Evolutionary conservation across 768 basidiomycete genomes (phyloP).

Genomic region (Mrakia blollopis): DNA sequence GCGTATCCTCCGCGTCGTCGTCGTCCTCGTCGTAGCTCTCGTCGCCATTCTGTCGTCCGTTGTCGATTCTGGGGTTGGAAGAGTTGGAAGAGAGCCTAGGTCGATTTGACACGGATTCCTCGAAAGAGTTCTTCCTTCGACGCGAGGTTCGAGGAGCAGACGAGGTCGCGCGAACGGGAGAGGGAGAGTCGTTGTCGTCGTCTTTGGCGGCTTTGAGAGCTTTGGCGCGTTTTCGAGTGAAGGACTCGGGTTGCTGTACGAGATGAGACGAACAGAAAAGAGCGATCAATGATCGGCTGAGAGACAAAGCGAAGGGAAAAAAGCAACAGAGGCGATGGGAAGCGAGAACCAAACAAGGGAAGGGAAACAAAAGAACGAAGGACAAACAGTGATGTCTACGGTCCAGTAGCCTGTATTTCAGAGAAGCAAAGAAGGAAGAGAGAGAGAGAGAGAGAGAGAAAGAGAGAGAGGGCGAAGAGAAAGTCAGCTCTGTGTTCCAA

Average conservation of each 20-base stretch:
- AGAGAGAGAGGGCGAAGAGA: too few relatives aligned
- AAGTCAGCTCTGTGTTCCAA: not conserved
- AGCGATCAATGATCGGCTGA: not conserved
- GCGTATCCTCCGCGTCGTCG: not conserved
- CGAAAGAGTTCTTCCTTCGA: conserved; percentile 1
- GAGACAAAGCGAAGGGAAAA: not conserved
- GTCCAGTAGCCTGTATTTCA: not conserved
- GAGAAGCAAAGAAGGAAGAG: not conserved
- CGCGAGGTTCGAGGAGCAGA: not conserved
- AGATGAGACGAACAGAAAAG: not conserved
- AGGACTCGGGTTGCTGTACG: conserved; percentile 7
- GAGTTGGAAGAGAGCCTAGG: not conserved
- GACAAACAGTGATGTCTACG: not conserved
- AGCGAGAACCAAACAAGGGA: not conserved
- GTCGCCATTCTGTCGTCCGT: not conserved
- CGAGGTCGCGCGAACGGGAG: not conserved
- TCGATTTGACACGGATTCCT: not conserved
- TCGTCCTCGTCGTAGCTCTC: conserved; percentile 10
- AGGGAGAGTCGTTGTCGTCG: not conserved
- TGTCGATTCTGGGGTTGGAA: too few relatives aligned
- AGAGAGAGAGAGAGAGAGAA: too few relatives aligned
- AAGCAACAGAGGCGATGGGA: not conserved
- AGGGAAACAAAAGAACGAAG: not conserved
- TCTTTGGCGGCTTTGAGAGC: conserved; percentile 1
- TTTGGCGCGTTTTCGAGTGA: conserved; percentile 13